phyloP scores from a whole-genome alignment of 2,329 filamentous ascomycete genomes.

The Fusarium scirpi region DNA sequence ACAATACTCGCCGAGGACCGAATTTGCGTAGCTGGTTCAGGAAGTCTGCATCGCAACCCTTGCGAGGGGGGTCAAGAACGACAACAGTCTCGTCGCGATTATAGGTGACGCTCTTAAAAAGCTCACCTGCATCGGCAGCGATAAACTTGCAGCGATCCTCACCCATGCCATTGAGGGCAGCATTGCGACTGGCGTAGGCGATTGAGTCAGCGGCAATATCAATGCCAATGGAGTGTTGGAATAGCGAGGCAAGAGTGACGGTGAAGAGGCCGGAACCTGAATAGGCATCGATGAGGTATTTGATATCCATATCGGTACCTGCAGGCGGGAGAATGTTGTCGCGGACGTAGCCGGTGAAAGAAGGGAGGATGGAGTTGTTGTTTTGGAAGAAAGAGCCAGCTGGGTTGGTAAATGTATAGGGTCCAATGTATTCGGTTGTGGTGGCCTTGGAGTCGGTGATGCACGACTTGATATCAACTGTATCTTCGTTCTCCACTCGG shows the following conservation, averaged over 20 bases:
- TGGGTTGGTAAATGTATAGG: slow-evolving; percentile 88
- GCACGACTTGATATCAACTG: slow-evolving; percentile 86
- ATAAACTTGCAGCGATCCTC: slow-evolving; percentile 81
- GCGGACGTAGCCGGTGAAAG: slow-evolving; percentile 89
- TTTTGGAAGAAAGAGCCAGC: slow-evolving; percentile 99
- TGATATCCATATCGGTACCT: slow-evolving; percentile 62
- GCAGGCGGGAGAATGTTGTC: slow-evolving; percentile 75
- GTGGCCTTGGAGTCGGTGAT: slow-evolving; percentile 86
- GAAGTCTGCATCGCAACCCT: slow-evolving; percentile 91
- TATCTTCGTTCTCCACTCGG: slow-evolving; percentile 64
- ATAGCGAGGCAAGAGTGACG: slow-evolving; percentile 87
- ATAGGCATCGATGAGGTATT: slow-evolving; percentile 96
- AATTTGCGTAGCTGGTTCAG: slow-evolving; percentile 83
- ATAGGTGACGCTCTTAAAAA: slow-evolving; percentile 83
- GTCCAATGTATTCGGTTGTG: slow-evolving; percentile 87
- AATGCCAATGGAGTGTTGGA: slow-evolving; percentile 88
- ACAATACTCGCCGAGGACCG: slow-evolving; percentile 83
- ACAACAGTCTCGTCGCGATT: slow-evolving; percentile 86
- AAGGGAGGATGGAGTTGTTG: slow-evolving; percentile 95
- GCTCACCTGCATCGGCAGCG: slow-evolving; percentile 84
- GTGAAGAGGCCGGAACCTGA: slow-evolving; percentile 98
- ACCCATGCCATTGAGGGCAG: slow-evolving; percentile 77
- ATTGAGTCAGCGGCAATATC: slow-evolving; percentile 88
- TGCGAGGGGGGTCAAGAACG: slow-evolving; percentile 96
- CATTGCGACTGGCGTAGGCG: slow-evolving; percentile 81